These are phyloP conservation scores for Trametes coccinea DNA, from an alignment of 768 basidiomycete species.

Conservation along the genomic window DNA sequence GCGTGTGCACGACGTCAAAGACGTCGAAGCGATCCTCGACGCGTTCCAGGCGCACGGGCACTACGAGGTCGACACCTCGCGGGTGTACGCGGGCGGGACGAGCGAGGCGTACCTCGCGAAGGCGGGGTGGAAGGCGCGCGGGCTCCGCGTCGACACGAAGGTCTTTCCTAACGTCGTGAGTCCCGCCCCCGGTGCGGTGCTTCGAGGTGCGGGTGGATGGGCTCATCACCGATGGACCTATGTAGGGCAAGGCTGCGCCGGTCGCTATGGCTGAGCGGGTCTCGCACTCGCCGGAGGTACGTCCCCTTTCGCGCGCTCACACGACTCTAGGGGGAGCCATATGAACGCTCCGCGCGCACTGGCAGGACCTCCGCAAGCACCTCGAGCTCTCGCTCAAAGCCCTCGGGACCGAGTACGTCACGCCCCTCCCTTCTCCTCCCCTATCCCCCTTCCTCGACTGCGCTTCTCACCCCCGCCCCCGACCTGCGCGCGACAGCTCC, in stretches of 20 bases:
- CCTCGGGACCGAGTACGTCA: slow-evolving; percentile 48
- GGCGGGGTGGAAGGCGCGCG: slow-evolving; percentile 49
- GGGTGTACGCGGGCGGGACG: slow-evolving; percentile 32
- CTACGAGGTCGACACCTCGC: slow-evolving; percentile 43
- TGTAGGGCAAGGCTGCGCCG: neutral
- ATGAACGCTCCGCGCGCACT: too few relatives aligned
- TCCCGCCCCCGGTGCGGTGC: neutral
- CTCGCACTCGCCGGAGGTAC: slow-evolving; percentile 30
- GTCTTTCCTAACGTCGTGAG: slow-evolving; percentile 44
- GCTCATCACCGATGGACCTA: too few relatives aligned
- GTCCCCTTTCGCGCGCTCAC: too few relatives aligned
- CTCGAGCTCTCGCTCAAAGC: slow-evolving; percentile 41
- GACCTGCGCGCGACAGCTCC: too few relatives aligned
- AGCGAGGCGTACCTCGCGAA: slow-evolving; percentile 47
- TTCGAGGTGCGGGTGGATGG: too few relatives aligned
- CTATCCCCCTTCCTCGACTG: neutral
- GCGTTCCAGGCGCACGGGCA: slow-evolving; percentile 57
- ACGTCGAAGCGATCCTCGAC: slow-evolving; percentile 54
- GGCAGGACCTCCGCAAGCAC: slow-evolving; percentile 39
- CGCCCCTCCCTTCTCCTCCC: too few relatives aligned
- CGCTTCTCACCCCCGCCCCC: too few relatives aligned
- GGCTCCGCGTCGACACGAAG: slow-evolving; percentile 61
- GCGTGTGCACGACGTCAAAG: slow-evolving; percentile 48
- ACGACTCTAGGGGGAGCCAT: too few relatives aligned
- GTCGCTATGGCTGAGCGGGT: slow-evolving; percentile 1